A percentile compares a stretch with the other conserved stretches of the same genome.
Evolutionary conservation across 2,329 filamentous ascomycete species (phyloP).

Genomic region (Pseudocercospora fijiensis): DNA sequence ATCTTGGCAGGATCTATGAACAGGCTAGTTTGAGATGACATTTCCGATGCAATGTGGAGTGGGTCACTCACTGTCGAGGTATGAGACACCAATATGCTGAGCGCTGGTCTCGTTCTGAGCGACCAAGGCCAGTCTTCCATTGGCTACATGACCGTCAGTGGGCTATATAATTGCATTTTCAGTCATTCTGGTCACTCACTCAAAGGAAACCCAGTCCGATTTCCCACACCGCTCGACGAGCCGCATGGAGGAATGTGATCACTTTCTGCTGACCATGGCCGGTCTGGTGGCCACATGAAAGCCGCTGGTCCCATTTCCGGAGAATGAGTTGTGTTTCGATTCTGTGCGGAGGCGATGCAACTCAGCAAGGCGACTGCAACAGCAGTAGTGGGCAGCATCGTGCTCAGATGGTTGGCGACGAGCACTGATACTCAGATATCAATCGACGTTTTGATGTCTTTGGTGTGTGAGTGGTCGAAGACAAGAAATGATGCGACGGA

Average conservation of each 20-base stretch:
- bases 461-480: background rate
- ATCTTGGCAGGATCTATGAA: conserved; percentile 42
- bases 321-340: background rate
- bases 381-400: background rate
- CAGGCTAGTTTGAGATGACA: background rate
- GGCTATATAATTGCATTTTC: background rate
- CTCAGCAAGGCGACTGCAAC: background rate
- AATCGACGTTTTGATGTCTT: background rate
- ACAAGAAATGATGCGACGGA: background rate
- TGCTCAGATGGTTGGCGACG: background rate
- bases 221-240: conserved; percentile 48
- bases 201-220: conserved; percentile 59
- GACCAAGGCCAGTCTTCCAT: conserved; percentile 56
- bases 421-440: background rate
- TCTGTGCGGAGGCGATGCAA: background rate
- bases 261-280: conserved; percentile 54
- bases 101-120: conserved; percentile 59
- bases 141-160: conserved; percentile 41
- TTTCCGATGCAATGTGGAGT: conserved; percentile 20
- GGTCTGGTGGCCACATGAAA: conserved; percentile 61
- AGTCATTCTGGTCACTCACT: conserved; percentile 39
- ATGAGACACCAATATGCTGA: conserved; percentile 56
- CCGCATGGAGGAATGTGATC: conserved; percentile 62
- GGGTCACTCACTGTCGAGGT: conserved; percentile 47
- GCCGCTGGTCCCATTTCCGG: conserved; percentile 21